Evolutionary conservation across 306 rosid species (phyloP), one percentile per base, ranked within the genome.

Genomic region (Quercus dentata): DNA sequence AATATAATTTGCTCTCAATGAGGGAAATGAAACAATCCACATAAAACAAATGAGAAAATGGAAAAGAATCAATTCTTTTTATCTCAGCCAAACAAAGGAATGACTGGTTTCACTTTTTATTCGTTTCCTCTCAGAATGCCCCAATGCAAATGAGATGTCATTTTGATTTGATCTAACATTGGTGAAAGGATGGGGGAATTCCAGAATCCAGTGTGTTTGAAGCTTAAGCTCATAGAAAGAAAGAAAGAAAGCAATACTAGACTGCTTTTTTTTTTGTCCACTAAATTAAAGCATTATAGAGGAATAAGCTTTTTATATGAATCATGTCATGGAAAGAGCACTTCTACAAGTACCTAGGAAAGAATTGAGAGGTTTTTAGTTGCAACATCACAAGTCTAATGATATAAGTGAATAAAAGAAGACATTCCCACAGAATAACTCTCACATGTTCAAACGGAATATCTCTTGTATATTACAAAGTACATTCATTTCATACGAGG

Each of bases 401-500:
- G 17, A 63, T 12, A 63, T 30, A 18, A 28, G 21, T 33, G 12
- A 63, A 33, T 19, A 67, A 18, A 67, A 7, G 21, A n/a, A 7
- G 21, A n/a, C 15, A 68, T 59, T 59, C 65, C 65, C 65, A 4
- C 31, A 4, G 13, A 59, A 59, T 12, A 10, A 59, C 13, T 23
- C 30, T 23, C 46, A 35, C 35, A 18, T 9, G 52, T 19, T 17
- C 6, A 6, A 68, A 57, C 74, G 49, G 74, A 73, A 86, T 77
- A 59, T 77, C 83, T 65, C 81, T 63, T 31, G 28, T 56, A 71
- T 25, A 76, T 67, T 79, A 77, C 58, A 75, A 27, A 38, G 65
- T 68, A 79, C 82, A 84, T 73, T 74, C 74, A 74, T 55, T 64
- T 82, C 84, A 76, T 21, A 73, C 25, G 35, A 76, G 55, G 85